These are phyloP conservation scores for Aspergillus fumigatiaffinis DNA, from an alignment of 2,329 filamentous ascomycete species.

Conservation along the genomic window DNA sequence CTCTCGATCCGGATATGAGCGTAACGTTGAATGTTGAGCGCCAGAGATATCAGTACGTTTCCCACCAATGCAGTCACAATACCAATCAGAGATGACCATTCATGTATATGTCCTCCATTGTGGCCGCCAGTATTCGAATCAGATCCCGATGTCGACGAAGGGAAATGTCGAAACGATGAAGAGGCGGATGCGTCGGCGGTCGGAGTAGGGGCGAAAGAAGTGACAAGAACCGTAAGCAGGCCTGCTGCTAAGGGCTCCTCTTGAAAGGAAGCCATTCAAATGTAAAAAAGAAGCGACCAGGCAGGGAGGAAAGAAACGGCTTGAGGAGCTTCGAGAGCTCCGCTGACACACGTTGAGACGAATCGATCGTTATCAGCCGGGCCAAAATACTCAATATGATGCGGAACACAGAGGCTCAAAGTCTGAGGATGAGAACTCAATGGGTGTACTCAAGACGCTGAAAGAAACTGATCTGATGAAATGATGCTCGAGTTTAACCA, in stretches of 20 bases:
- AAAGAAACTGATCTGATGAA: neutral
- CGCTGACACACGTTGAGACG: constrained; percentile 1
- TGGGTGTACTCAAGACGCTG: neutral
- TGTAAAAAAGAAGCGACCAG: constrained; percentile 1
- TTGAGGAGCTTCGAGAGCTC: constrained; percentile 4
- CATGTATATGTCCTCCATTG: constrained; percentile 18
- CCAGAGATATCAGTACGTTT: constrained; percentile 90
- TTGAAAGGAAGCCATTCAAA: constrained; percentile 24
- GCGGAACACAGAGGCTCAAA: neutral
- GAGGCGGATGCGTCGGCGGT: constrained; percentile 12
- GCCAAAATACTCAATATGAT: neutral
- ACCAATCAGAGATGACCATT: constrained; percentile 91
- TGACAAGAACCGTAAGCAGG: constrained; percentile 24
- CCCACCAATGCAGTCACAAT: constrained; percentile 89
- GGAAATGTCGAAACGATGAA: constrained; percentile 14
- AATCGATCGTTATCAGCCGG: neutral
- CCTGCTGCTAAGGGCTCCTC: constrained; percentile 25
- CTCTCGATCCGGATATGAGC: constrained; percentile 81
- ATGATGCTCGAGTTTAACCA: neutral
- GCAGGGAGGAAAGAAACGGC: neutral
- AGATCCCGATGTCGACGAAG: constrained; percentile 13
- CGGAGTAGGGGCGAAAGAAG: constrained; percentile 21
- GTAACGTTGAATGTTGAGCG: constrained; percentile 93
- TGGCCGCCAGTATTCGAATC: constrained; percentile 18
- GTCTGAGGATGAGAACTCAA: neutral